A percentile compares a stretch with the other conserved stretches of the same genome.
These are phyloP conservation scores for Lasiosphaeria hispida DNA, from an alignment of 495 filamentous ascomycete genomes.

Conservation along the genomic window DNA sequence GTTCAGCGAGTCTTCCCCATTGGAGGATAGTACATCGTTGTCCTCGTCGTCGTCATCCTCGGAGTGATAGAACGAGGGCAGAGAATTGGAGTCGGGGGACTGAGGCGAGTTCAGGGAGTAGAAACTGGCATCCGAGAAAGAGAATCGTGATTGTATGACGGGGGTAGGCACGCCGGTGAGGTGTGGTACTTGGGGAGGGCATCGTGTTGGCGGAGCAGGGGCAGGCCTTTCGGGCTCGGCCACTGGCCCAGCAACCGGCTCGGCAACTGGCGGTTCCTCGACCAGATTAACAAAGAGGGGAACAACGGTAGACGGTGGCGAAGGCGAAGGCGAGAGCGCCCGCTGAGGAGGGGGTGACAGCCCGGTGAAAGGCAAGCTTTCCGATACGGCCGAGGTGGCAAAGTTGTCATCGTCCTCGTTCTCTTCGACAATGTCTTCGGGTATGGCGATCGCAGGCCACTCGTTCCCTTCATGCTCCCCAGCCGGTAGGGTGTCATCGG, in stretches of 20 bases:
- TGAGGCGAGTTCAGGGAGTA: slow-evolving; percentile 11
- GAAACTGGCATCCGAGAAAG: slow-evolving; percentile 16
- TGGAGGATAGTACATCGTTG: slow-evolving; percentile 7
- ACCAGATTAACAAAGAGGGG: neutral
- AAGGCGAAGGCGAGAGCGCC: slow-evolving; percentile 28
- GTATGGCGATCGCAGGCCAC: slow-evolving; percentile 37
- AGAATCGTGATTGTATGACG: slow-evolving; percentile 6
- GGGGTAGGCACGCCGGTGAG: neutral
- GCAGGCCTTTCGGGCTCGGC: neutral
- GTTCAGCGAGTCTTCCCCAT: slow-evolving; percentile 12
- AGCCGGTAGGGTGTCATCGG: slow-evolving; percentile 33
- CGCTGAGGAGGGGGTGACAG: slow-evolving; percentile 51
- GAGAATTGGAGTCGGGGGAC: slow-evolving; percentile 25
- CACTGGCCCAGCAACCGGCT: no score
- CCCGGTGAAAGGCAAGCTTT: slow-evolving; percentile 39
- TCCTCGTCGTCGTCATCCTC: slow-evolving; percentile 39
- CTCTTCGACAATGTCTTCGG: slow-evolving; percentile 54
- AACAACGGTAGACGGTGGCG: slow-evolving; percentile 7
- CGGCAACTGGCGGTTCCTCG: no score
- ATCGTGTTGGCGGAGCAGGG: slow-evolving; percentile 11
- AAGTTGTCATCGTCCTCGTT: slow-evolving; percentile 56
- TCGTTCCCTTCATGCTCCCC: slow-evolving; percentile 17
- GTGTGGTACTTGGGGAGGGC: slow-evolving; percentile 15
- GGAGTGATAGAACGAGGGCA: slow-evolving; percentile 43
- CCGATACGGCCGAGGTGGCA: slow-evolving; percentile 47